Base-by-base conservation (phyloP, 306 rosid species). In the Boehmeria nivea region DNA sequence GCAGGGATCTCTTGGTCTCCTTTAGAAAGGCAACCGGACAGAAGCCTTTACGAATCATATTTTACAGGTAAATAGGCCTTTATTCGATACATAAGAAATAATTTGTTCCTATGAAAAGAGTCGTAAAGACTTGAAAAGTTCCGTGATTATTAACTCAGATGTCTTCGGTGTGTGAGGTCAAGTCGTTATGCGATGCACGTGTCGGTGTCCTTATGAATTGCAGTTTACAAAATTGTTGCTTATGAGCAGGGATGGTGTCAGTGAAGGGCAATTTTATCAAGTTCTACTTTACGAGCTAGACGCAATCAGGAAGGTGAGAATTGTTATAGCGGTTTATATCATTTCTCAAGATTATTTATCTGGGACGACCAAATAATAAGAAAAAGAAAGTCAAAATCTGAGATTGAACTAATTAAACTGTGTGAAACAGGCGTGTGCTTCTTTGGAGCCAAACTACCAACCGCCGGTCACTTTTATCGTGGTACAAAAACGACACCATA, bases 231-330 rank as follows among this genome's bases (percentile, higher is more conserved):
- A n/a, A n/a, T n/a, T n/a, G 15, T 51, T n/a, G 45, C 34, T 67
- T 70, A 63, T 51, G 68, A 48, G 55, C 77, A 88, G 97, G 86
- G 97, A 88, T 13, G 97, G 97, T 26, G 97, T 88, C 14, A 88
- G 97, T 42, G 97, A 88, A 77, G 97, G 97, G 43, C 97, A 88
- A 39, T 85, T 88, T 73, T 88, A 88, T 68, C 96, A 88, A 75
- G 95, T 88, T 48, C 70, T 88, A 31, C 97, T 88, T 46, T 85
- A 78, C 36, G 97, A 88, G 80, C 67, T 88, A 23, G 97, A 85
- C 64, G 97, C 97, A 4, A 88, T 88, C 62, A 74, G 95, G 75
- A 88, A 88, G 97, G 97, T 88, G 54, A 63, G 55, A 24, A 26
- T 45, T 44, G 28, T 17, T 20, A 57, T 9, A 48, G 20, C 45